phyloP scores from a whole-genome alignment of 148 eudicot genomes.

The Rheum nobile region DNA sequence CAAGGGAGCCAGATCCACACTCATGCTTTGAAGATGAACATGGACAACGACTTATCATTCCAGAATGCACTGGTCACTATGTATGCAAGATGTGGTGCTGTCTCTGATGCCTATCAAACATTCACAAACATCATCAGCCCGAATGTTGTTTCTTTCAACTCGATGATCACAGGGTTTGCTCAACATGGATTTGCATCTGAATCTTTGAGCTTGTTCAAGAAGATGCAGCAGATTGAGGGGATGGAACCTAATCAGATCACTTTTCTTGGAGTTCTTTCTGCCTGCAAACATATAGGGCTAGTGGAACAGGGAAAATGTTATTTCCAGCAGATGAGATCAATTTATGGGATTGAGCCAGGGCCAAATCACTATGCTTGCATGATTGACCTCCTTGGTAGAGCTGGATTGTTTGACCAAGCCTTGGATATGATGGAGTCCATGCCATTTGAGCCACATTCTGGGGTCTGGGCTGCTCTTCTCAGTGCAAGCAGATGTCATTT shows the following conservation, averaged over 20 bases:
- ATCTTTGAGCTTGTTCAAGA: slow-evolving; percentile 56
- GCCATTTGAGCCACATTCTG: slow-evolving; percentile 60
- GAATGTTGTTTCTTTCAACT: slow-evolving; percentile 59
- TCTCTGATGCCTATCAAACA: slow-evolving; percentile 29
- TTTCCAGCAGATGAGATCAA: slow-evolving; percentile 57
- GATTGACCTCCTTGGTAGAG: slow-evolving; percentile 62
- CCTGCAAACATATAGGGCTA: slow-evolving; percentile 67
- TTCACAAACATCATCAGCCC: slow-evolving; percentile 33
- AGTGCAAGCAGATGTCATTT: slow-evolving; percentile 44
- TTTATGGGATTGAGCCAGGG: slow-evolving; percentile 45
- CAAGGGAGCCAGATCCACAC: slow-evolving; percentile 52
- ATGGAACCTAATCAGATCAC: slow-evolving; percentile 58
- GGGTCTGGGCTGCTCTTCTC: slow-evolving; percentile 54
- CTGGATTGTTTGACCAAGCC: slow-evolving; percentile 49
- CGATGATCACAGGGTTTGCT: slow-evolving; percentile 73
- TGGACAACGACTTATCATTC: slow-evolving; percentile 44
- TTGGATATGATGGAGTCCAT: slow-evolving; percentile 33
- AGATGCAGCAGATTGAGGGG: slow-evolving; percentile 40
- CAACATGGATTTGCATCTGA: slow-evolving; percentile 50
- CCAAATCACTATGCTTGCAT: slow-evolving; percentile 72
- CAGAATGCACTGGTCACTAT: slow-evolving; percentile 50
- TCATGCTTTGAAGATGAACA: slow-evolving; percentile 25
- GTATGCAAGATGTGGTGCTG: slow-evolving; percentile 55
- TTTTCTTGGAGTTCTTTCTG: slow-evolving; percentile 48
- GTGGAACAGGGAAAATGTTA: slow-evolving; percentile 61